phyloP scores from a whole-genome alignment of 768 basidiomycete species.

The Tubosaeta sp. region DNA sequence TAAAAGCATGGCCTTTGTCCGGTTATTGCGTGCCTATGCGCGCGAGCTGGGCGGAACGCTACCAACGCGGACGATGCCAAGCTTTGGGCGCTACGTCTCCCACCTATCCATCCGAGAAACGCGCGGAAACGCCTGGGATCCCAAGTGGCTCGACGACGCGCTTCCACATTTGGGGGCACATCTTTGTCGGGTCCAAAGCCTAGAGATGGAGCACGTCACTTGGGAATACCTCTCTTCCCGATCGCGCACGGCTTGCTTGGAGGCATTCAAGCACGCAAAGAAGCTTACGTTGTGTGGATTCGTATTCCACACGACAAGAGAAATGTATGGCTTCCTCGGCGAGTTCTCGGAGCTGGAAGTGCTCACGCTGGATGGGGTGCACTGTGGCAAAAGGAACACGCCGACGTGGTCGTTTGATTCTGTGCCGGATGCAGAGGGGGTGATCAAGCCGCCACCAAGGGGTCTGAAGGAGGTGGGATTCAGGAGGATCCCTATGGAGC shows the following conservation, averaged over 20 bases:
- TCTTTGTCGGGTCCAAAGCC: constrained; percentile 17
- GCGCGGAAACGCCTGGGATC: constrained; percentile 30
- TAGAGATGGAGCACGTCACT: constrained; percentile 29
- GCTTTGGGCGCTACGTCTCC: constrained; percentile 50
- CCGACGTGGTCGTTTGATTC: constrained; percentile 10
- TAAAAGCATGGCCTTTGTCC: constrained; percentile 20
- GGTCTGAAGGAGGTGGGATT: constrained; percentile 26
- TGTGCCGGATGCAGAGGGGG: constrained; percentile 4
- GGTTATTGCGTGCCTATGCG: constrained; percentile 17
- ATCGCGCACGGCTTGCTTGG: constrained; percentile 24
- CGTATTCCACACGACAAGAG: constrained; percentile 22
- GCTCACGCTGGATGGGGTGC: constrained; percentile 29
- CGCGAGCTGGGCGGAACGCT: constrained; percentile 25
- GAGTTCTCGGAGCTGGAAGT: constrained; percentile 25
- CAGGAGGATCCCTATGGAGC: constrained; percentile 19
- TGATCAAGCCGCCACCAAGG: constrained; percentile 14
- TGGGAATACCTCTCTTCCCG: constrained; percentile 31
- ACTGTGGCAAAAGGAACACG: constrained; percentile 18
- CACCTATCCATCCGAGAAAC: constrained; percentile 27
- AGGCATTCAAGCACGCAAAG: constrained; percentile 19
- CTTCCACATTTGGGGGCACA: constrained; percentile 23
- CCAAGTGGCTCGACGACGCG: constrained; percentile 30
- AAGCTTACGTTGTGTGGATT: constrained; percentile 23
- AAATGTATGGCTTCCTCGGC: constrained; percentile 26
- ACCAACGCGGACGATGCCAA: constrained; percentile 40